phyloP scores from a whole-genome alignment of 2,329 filamentous ascomycete species.

The Talaromyces amestolkiae region DNA sequence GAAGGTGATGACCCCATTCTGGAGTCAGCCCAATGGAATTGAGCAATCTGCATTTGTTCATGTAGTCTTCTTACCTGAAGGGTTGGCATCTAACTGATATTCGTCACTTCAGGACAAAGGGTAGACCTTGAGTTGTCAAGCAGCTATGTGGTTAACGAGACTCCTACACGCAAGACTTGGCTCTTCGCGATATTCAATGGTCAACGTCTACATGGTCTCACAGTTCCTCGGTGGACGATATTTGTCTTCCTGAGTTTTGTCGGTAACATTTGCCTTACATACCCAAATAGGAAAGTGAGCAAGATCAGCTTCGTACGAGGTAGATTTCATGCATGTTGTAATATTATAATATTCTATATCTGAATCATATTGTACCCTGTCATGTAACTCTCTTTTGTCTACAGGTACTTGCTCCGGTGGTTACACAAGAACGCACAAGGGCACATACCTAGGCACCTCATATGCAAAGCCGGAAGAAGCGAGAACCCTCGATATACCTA shows the following conservation, averaged over 20 bases:
- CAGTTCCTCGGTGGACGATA: background rate
- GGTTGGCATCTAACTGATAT: constrained; percentile 49
- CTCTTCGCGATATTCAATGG: background rate
- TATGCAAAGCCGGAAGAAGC: background rate
- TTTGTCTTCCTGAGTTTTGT: background rate
- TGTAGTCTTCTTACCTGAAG: constrained; percentile 58
- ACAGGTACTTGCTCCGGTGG: background rate
- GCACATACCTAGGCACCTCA: background rate
- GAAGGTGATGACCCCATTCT: constrained; percentile 54
- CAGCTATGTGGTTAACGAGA: background rate
- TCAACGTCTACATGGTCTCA: background rate
- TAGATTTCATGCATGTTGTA: background rate
- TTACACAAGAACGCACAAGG: background rate
- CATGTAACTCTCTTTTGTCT: background rate
- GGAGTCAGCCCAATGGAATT: constrained; percentile 57
- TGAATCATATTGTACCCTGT: background rate
- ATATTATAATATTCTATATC: background rate
- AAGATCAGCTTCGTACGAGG: background rate
- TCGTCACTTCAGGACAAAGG: background rate
- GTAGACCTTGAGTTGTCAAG: background rate
- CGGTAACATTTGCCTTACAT: background rate
- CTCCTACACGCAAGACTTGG: background rate
- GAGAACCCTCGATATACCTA: no score
- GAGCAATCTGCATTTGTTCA: constrained; percentile 69
- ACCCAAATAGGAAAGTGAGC: background rate